phyloP scores from a whole-genome alignment of 1,139 yeast genomes.

The Kodamaea plutei region DNA sequence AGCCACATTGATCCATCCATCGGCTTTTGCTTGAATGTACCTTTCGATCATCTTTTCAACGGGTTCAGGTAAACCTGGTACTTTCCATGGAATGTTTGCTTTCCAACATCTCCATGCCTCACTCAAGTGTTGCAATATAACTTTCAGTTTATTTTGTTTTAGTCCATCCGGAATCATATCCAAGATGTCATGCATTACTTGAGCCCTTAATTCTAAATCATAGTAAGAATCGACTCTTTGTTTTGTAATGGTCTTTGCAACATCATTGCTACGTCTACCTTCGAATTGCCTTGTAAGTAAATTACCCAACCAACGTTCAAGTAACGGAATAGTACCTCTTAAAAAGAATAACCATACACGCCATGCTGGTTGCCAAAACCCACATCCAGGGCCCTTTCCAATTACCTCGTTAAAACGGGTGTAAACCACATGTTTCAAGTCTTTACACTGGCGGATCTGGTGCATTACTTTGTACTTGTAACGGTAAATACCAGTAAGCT shows the following conservation, averaged over 20 bases:
- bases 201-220: constrained; percentile 88
- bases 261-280: constrained; percentile 89
- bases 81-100: constrained; percentile 97
- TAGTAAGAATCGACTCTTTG: constrained; percentile 94
- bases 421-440: constrained; percentile 86
- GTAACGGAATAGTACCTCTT: constrained; percentile 87
- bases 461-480: constrained; percentile 98
- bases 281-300: constrained; percentile 90
- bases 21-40: constrained; percentile 92
- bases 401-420: constrained; percentile 73
- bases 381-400: constrained; percentile 98
- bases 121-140: constrained; percentile 87
- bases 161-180: constrained; percentile 98
- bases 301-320: constrained; percentile 95
- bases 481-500: constrained; percentile 91
- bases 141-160: constrained; percentile 80
- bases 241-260: constrained; percentile 90
- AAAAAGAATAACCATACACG: constrained; percentile 90
- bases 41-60: constrained; percentile 81
- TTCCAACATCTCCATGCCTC: constrained; percentile 99
- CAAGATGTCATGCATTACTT: constrained; percentile 91
- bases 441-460: constrained; percentile 94
- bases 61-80: constrained; percentile 93
- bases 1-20: constrained; percentile 94
- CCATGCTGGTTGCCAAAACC: constrained; percentile 99